Evolutionary conservation across 441 rosid species (phyloP).

Genomic region (Pelargonium exstipulatum): DNA sequence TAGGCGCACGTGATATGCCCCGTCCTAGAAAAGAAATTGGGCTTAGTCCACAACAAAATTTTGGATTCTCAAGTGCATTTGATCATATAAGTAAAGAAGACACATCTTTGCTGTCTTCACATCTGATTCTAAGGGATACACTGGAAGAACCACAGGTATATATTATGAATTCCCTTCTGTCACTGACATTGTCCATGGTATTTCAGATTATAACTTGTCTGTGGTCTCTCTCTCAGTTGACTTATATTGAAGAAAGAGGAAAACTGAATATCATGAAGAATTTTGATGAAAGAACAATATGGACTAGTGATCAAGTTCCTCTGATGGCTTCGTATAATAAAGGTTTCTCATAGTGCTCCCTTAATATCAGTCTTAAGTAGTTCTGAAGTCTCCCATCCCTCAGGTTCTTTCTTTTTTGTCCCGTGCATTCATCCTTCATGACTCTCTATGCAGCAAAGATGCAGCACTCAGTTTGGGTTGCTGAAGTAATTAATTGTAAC

Average conservation of each 20-base stretch:
- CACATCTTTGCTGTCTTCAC: conserved; percentile 48
- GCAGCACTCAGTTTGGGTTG: conserved; percentile 95
- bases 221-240: conserved; percentile 39
- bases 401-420: conserved; percentile 12
- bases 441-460: conserved; percentile 58
- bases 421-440: conserved; percentile 19
- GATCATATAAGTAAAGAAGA: conserved; percentile 50
- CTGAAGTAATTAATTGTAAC: conserved; percentile 55
- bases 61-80: conserved; percentile 33
- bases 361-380: conserved; percentile 12
- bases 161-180: background rate
- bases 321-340: conserved; percentile 83
- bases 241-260: conserved; percentile 85
- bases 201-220: conserved; percentile 10
- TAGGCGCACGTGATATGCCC: conserved; percentile 50
- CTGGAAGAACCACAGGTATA: conserved; percentile 80
- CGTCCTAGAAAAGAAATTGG: conserved; percentile 59
- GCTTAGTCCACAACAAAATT: conserved; percentile 42
- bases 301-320: conserved; percentile 86
- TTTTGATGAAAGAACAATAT: conserved; percentile 86
- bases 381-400: background rate
- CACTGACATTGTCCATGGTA: background rate
- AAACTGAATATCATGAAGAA: conserved; percentile 70
- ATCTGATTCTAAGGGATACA: conserved; percentile 73
- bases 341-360: conserved; percentile 44